Evolutionary conservation across 2,329 filamentous ascomycete genomes (phyloP).

Genomic region (Verticillium klebahnii): DNA sequence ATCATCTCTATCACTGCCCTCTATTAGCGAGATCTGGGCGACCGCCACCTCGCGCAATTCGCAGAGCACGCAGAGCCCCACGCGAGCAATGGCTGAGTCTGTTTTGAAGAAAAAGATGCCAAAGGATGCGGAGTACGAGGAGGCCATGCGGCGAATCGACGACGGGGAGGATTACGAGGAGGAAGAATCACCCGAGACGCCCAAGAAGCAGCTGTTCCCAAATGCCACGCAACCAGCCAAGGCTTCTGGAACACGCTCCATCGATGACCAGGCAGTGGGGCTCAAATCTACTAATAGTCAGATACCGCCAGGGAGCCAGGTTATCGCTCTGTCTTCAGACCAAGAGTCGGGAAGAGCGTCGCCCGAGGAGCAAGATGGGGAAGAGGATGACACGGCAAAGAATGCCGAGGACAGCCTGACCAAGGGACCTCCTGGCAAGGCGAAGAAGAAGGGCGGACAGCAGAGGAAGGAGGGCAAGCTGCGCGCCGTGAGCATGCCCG

Average conservation of each 20-base stretch:
- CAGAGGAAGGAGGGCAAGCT: not conserved
- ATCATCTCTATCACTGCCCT: slow-evolving; percentile 17
- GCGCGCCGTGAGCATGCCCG: not conserved
- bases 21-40: slow-evolving; percentile 33
- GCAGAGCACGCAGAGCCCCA: slow-evolving; percentile 28
- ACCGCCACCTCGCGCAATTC: slow-evolving; percentile 28
- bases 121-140: slow-evolving; percentile 35
- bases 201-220: slow-evolving; percentile 21
- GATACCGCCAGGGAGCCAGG: slow-evolving; percentile 19
- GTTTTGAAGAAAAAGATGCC: slow-evolving; percentile 10
- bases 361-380: slow-evolving; percentile 31
- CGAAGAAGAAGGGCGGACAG: slow-evolving; percentile 10
- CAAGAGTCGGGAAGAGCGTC: slow-evolving; percentile 7
- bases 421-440: slow-evolving; percentile 11
- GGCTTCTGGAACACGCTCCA: not conserved
- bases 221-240: slow-evolving; percentile 24
- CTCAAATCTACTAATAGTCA: not conserved
- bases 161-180: slow-evolving; percentile 21
- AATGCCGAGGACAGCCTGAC: slow-evolving; percentile 13
- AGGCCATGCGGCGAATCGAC: slow-evolving; percentile 38
- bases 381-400: slow-evolving; percentile 31
- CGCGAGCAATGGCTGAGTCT: slow-evolving; percentile 13
- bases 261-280: no score
- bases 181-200: slow-evolving; percentile 10
- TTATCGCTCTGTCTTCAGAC: slow-evolving; percentile 25